These are phyloP conservation scores for Annulohypoxylon maeteangense DNA, from an alignment of 495 filamentous ascomycete genomes.

Conservation along the genomic window DNA sequence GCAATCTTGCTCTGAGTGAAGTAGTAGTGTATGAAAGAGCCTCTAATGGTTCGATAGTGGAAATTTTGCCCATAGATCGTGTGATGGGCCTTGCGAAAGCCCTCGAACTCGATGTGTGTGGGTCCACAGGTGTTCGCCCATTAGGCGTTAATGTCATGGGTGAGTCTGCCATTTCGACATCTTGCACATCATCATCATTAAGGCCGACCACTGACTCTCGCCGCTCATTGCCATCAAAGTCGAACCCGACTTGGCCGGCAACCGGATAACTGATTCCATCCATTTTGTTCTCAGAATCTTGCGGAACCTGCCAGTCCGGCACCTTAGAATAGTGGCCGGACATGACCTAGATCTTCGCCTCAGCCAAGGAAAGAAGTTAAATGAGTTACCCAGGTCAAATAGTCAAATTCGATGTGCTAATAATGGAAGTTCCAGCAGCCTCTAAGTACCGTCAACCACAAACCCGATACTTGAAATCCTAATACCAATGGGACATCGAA, in stretches of 20 bases:
- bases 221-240: neutral
- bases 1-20: constrained; percentile 21
- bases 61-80: constrained; percentile 25
- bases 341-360: neutral
- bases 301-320: neutral
- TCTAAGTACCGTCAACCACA: no score
- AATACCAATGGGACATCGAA: neutral
- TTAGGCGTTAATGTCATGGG: constrained; percentile 14
- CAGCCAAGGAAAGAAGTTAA: neutral
- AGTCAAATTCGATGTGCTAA: neutral
- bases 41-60: neutral
- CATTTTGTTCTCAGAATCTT: neutral
- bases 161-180: constrained; percentile 28
- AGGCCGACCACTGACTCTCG: neutral
- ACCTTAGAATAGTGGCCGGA: neutral
- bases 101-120: neutral
- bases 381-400: neutral
- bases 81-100: constrained; percentile 27
- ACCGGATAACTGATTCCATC: neutral
- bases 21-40: neutral
- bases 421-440: no score
- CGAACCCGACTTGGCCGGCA: neutral
- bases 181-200: neutral
- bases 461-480: no score
- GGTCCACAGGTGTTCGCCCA: neutral